Conservation (phyloP, 1,284 basidiomycete species). For the Agaricales sp. region DNA sequence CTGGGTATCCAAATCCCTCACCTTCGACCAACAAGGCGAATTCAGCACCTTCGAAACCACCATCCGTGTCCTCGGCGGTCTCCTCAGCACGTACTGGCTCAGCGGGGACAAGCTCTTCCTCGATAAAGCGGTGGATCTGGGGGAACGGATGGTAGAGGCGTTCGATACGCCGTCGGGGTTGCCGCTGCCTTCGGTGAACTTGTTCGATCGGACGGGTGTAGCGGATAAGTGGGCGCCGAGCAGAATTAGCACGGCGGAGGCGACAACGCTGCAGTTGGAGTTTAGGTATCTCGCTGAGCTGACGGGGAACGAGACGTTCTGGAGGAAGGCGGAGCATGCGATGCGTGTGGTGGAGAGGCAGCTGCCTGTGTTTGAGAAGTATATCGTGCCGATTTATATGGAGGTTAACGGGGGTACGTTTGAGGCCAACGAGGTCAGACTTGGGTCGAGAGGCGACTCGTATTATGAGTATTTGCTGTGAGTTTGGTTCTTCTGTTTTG, state of each 20-base stretch:
- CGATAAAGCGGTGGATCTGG: conserved; percentile 11
- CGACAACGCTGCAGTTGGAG: conserved; percentile 55
- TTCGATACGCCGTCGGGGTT: conserved; percentile 11
- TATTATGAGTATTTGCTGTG: conserved; percentile 85
- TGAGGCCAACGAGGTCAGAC: conserved; percentile 64
- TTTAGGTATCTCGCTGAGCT: conserved; percentile 61
- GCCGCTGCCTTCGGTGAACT: conserved; percentile 10
- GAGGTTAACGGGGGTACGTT: conserved; percentile 58
- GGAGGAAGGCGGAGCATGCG: conserved; percentile 56
- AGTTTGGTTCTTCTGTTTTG: conserved; percentile 15
- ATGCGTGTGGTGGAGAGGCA: conserved; percentile 46
- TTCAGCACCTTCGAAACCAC: conserved; percentile 14
- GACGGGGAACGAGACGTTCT: conserved; percentile 52
- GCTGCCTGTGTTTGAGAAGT: conserved; percentile 72
- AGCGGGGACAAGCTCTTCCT: conserved; percentile 10
- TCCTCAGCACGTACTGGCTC: conserved; percentile 10
- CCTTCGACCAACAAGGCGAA: conserved; percentile 8
- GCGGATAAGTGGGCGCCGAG: conserved; percentile 43
- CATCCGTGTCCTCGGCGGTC: conserved; percentile 12
- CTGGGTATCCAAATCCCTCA: conserved; percentile 8
- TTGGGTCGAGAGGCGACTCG: conserved; percentile 83
- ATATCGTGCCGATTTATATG: conserved; percentile 13
- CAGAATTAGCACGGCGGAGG: conserved; percentile 55
- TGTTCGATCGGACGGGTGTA: conserved; percentile 26
- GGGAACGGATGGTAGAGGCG: conserved; percentile 8